Conservation (phyloP, 2,329 filamentous ascomycete genomes). For the Aspergillus novoparasiticus region DNA sequence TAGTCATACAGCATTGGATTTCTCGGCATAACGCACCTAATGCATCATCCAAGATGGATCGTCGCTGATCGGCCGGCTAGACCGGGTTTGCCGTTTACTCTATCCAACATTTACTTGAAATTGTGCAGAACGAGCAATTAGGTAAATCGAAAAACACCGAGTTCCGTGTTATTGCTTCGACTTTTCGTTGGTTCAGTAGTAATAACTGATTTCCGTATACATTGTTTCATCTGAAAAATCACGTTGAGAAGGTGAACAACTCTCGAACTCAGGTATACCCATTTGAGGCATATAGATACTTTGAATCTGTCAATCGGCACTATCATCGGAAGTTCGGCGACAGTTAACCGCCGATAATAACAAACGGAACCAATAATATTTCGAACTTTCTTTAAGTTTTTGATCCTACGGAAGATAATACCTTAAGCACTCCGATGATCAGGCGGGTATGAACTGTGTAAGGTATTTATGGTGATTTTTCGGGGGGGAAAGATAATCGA, state of each 20-base stretch:
- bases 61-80: slow-evolving; percentile 10
- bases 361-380: neutral
- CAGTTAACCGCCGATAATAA: neutral
- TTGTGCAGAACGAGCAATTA: neutral
- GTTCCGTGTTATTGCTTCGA: too few species aligned
- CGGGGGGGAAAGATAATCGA: neutral
- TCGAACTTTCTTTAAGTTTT: neutral
- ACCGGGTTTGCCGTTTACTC: neutral
- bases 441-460: neutral
- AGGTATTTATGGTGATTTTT: neutral
- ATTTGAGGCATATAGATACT: too few species aligned
- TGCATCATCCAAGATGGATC: slow-evolving; percentile 1
- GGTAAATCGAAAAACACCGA: neutral
- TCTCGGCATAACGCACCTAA: slow-evolving; percentile 2
- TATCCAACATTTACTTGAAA: neutral
- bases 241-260: too few species aligned
- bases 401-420: neutral
- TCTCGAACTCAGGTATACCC: too few species aligned
- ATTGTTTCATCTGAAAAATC: too few species aligned
- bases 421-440: neutral
- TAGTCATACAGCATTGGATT: neutral
- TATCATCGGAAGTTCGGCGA: slow-evolving; percentile 2
- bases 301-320: neutral
- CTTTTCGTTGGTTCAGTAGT: too few species aligned
- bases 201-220: too few species aligned